Evolutionary conservation across 1,284 basidiomycete genomes (phyloP).

Genomic region (Ceraceosorus guamensis): DNA sequence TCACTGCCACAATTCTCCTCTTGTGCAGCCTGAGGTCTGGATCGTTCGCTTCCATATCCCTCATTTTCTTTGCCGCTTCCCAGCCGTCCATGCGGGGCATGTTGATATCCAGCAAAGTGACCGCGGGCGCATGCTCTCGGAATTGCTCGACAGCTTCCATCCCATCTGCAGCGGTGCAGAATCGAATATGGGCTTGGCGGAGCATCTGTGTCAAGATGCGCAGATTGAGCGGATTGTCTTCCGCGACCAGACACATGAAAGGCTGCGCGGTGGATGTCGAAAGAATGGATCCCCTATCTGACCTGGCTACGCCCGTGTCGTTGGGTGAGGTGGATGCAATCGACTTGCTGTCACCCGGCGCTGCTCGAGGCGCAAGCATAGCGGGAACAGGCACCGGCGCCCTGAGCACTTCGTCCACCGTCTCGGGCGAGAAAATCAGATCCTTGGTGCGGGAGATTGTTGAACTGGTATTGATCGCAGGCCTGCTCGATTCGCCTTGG

Average conservation of each 20-base stretch:
- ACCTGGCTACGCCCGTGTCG: too few species aligned
- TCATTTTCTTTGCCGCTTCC: slow-evolving; percentile 28
- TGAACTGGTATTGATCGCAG: slow-evolving; percentile 13
- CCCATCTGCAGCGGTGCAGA: slow-evolving; percentile 28
- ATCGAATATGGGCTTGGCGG: slow-evolving; percentile 21
- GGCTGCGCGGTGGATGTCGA: too few species aligned
- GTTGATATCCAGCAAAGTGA: slow-evolving; percentile 41
- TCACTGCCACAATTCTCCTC: slow-evolving; percentile 28
- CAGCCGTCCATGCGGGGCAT: slow-evolving; percentile 42
- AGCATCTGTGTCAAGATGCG: slow-evolving; percentile 29
- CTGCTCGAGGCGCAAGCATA: slow-evolving; percentile 3
- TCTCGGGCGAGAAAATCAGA: slow-evolving; percentile 13
- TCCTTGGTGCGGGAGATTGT: not conserved
- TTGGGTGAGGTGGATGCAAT: too few species aligned
- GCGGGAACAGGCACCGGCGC: slow-evolving; percentile 4
- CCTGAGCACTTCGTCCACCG: slow-evolving; percentile 23
- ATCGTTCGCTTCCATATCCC: slow-evolving; percentile 14
- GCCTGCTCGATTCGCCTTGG: not conserved
- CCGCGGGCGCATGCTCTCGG: slow-evolving; percentile 12
- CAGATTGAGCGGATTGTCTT: slow-evolving; percentile 41
- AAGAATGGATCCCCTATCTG: too few species aligned
- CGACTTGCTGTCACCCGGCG: too few species aligned
- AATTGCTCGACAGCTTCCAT: slow-evolving; percentile 29
- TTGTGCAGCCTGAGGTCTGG: slow-evolving; percentile 6
- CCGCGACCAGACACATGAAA: slow-evolving; percentile 34